Evolutionary conservation across 768 basidiomycete genomes (phyloP).

Genomic region (Russula dissimulans): DNA sequence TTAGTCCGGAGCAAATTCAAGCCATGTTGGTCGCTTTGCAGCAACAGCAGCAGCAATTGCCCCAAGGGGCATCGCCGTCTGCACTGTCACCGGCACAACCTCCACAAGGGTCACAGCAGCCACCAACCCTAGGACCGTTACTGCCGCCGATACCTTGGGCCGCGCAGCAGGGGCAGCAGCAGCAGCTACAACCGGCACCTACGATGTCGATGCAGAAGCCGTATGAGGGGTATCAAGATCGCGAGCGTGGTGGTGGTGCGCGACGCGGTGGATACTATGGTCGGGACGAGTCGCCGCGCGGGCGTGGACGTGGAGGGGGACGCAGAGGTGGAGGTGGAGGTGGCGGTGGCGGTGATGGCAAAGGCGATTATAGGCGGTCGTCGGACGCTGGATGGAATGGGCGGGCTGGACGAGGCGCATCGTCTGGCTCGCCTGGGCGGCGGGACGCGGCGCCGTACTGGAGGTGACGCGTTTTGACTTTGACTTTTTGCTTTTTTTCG

Average conservation of each 20-base stretch:
- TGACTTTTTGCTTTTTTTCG: not conserved
- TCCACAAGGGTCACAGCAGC: not conserved
- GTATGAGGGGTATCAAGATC: constrained; percentile 7
- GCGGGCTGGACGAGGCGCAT: not conserved
- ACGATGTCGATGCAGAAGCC: not conserved
- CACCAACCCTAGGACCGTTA: not conserved
- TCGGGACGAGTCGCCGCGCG: not conserved
- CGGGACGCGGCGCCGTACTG: constrained; percentile 4
- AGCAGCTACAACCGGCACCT: not conserved
- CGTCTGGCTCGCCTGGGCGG: constrained; percentile 5
- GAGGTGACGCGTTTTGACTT: not conserved
- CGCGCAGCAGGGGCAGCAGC: not conserved
- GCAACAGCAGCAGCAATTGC: not conserved
- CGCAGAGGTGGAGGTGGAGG: not conserved
- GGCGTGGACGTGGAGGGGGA: not conserved
- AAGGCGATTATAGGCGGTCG: not conserved
- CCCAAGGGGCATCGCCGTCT: not conserved
- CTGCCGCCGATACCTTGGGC: not conserved
- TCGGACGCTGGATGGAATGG: constrained; percentile 8
- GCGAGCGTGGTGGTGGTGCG: not conserved
- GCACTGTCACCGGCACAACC: not conserved
- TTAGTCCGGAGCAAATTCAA: constrained; percentile 72
- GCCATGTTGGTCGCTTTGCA: constrained; percentile 51
- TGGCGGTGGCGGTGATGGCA: not conserved
- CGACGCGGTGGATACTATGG: constrained; percentile 7